Evolutionary conservation across 495 filamentous ascomycete genomes (phyloP).

Genomic region (Aspergillus funiculosus): DNA sequence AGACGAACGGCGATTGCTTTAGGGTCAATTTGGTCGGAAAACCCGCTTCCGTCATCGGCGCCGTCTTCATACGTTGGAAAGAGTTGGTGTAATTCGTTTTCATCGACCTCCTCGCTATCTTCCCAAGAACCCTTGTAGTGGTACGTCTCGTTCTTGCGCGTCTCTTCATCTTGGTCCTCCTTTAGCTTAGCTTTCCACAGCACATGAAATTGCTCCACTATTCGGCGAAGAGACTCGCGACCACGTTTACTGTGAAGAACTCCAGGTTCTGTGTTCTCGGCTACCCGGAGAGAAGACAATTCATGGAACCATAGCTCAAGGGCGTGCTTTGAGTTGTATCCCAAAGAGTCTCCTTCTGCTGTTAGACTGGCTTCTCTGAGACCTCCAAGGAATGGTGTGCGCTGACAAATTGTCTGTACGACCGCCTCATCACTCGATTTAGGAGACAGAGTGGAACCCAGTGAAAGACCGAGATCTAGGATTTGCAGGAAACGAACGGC

Average conservation of each 20-base stretch:
- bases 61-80: constrained; percentile 71
- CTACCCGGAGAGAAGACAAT: constrained; percentile 33
- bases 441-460: constrained; percentile 39
- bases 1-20: constrained; percentile 45
- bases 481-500: constrained; percentile 75
- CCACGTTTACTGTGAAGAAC: constrained; percentile 25
- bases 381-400: constrained; percentile 62
- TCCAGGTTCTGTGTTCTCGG: constrained; percentile 32
- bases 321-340: constrained; percentile 32
- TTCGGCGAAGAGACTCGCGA: constrained; percentile 33
- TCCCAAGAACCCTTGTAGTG: constrained; percentile 69
- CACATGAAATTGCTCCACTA: constrained; percentile 65
- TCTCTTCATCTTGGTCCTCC: constrained; percentile 65
- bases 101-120: constrained; percentile 68
- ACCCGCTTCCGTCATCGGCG: constrained; percentile 27
- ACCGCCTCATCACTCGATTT: constrained; percentile 20
- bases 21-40: constrained; percentile 30
- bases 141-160: constrained; percentile 68
- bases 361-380: constrained; percentile 24
- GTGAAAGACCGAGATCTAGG: constrained; percentile 66
- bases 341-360: constrained; percentile 4
- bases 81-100: constrained; percentile 67
- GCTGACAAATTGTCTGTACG: constrained; percentile 39
- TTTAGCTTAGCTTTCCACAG: constrained; percentile 71
- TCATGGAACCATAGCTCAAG: constrained; percentile 43